Conservation (phyloP, 129 eudicot species). For the sunflower (Helianthus annuus) region HanXRQr2.0-SUNRISE NC_035442.2:179174905-179175404, state of each 20-base stretch:
- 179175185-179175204: conserved; percentile 64
- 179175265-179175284: conserved; percentile 77
- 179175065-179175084: conserved; percentile 65
- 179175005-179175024: conserved; percentile 99
- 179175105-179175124: conserved; percentile 80
- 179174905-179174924: too few relatives aligned
- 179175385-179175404: neutral
- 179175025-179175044: conserved; percentile 68
- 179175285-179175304: conserved; percentile 80
- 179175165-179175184: conserved; percentile 79
- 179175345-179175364: neutral
- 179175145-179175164: conserved; percentile 74
- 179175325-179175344: conserved; percentile 49
- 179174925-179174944: too few relatives aligned
- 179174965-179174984: too few relatives aligned
- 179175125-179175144: conserved; percentile 81
- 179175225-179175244: conserved; percentile 77
- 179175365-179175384: too few relatives aligned
- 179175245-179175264: conserved; percentile 61
- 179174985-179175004: conserved; percentile 10
- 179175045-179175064: conserved; percentile 72
- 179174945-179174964: too few relatives aligned
- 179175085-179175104: conserved; percentile 92
- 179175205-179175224: conserved; percentile 75
- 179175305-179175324: conserved; percentile 86